A percentile compares a stretch with the other conserved stretches of the same genome.
Conservation (phyloP, 306 rosid species). For the Acacia confusa region DNA sequence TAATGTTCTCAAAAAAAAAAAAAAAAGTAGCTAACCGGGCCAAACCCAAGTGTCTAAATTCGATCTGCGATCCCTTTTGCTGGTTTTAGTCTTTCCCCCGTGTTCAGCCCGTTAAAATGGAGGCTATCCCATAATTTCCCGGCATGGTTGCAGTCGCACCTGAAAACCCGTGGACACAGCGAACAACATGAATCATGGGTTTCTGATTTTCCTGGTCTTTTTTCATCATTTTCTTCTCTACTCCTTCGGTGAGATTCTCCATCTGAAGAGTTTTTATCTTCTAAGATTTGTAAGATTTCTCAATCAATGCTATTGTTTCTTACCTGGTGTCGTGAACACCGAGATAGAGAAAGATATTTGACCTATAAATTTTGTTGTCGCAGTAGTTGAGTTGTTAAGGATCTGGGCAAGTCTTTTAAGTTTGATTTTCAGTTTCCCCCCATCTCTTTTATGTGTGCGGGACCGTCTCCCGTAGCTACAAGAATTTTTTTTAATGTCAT, state of each 20-base stretch:
- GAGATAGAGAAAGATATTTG: not conserved
- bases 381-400: not conserved
- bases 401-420: constrained; percentile 20
- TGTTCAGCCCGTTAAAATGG: constrained; percentile 28
- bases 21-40: not conserved
- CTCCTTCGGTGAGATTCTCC: constrained; percentile 45
- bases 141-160: constrained; percentile 21
- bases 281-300: constrained; percentile 10
- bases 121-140: constrained; percentile 20
- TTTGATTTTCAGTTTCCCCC: not conserved
- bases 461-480: not conserved
- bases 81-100: not conserved
- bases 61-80: not conserved
- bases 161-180: constrained; percentile 21
- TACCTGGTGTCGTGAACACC: not conserved
- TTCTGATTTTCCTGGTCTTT: constrained; percentile 51
- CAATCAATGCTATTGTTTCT: not conserved
- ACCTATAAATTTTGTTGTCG: not conserved
- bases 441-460: not conserved
- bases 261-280: not conserved
- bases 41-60: not conserved
- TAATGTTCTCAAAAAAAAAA: no score
- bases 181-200: constrained; percentile 41
- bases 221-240: constrained; percentile 51
- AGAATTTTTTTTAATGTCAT: not conserved